A percentile compares a stretch with the other conserved stretches of the same genome.
Evolutionary conservation across 73 alveolate species (phyloP).

Genomic region (Urostyla sp.): DNA sequence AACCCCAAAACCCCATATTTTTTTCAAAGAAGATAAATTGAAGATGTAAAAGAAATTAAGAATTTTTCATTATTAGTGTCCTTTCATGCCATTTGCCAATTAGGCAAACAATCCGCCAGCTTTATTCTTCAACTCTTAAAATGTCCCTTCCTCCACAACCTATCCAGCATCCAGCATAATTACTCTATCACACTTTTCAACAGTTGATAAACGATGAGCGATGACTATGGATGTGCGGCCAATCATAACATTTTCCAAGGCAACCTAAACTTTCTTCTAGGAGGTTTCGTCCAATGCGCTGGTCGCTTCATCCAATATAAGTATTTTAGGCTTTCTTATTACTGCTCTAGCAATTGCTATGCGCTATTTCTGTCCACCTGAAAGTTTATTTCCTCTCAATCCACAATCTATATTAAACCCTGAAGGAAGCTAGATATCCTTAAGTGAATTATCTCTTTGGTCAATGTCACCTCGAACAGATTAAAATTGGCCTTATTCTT

Average conservation of each 20-base stretch:
- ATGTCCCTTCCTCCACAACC: constrained; percentile 81
- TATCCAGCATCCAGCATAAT: constrained; percentile 76
- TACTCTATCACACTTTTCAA: constrained; percentile 79
- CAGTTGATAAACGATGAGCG: constrained; percentile 73
- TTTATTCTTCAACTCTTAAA: constrained; percentile 66
- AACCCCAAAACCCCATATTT: no score
- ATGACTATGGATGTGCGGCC: constrained; percentile 76
- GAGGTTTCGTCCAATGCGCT: constrained; percentile 85
- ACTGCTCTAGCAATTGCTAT: constrained; percentile 93
- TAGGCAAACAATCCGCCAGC: constrained; percentile 53
- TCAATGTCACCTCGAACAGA: constrained; percentile 36
- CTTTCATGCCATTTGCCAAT: constrained; percentile 42
- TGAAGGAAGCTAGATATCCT: constrained; percentile 6
- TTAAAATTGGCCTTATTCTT: constrained; percentile 25
- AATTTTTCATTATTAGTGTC: no score
- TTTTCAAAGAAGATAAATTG: no score
- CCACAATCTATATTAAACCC: constrained; percentile 72
- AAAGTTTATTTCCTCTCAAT: constrained; percentile 74
- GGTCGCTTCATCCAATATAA: constrained; percentile 88
- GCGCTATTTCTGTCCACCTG: constrained; percentile 96
- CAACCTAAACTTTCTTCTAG: constrained; percentile 69
- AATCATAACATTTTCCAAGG: constrained; percentile 77
- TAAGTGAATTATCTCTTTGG: background rate
- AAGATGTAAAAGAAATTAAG: no score
- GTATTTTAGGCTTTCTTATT: constrained; percentile 75